A percentile compares a stretch with the other conserved stretches of the same genome.
These are phyloP conservation scores for Candida railenensis DNA, from an alignment of 805 yeast genomes.

Conservation along the genomic window DNA sequence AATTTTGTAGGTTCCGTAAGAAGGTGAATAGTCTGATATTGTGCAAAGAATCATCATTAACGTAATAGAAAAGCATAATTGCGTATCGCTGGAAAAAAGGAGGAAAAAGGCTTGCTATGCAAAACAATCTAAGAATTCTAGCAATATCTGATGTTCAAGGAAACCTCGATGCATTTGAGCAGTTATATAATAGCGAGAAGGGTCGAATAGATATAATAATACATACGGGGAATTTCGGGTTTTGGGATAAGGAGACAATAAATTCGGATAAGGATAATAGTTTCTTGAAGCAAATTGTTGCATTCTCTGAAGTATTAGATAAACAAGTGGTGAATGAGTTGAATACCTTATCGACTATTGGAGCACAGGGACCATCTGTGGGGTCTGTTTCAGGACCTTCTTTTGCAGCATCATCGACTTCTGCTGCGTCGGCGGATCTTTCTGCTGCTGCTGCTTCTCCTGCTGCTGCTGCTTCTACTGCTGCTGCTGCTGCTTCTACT, in stretches of 20 bases:
- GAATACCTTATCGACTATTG: constrained; percentile 45
- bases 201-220: constrained; percentile 38
- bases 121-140: constrained; percentile 13
- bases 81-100: too few relatives aligned
- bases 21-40: background rate
- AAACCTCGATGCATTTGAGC: constrained; percentile 17
- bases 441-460: too few relatives aligned
- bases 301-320: constrained; percentile 60
- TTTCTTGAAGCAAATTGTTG: constrained; percentile 63
- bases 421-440: background rate
- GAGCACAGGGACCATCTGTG: constrained; percentile 14
- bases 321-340: constrained; percentile 48
- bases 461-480: background rate
- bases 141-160: constrained; percentile 31
- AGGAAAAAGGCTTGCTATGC: background rate
- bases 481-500: too few relatives aligned
- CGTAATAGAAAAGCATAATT: too few relatives aligned
- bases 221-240: constrained; percentile 81
- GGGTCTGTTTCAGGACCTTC: constrained; percentile 1
- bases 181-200: constrained; percentile 13
- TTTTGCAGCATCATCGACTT: background rate
- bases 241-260: constrained; percentile 60
- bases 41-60: too few relatives aligned
- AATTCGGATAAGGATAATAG: constrained; percentile 50
- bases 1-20: background rate